Evolutionary conservation across 2,329 filamentous ascomycete genomes (phyloP), one percentile per base, ranked within the genome.

Genomic region (Aureobasidium zeae): DNA sequence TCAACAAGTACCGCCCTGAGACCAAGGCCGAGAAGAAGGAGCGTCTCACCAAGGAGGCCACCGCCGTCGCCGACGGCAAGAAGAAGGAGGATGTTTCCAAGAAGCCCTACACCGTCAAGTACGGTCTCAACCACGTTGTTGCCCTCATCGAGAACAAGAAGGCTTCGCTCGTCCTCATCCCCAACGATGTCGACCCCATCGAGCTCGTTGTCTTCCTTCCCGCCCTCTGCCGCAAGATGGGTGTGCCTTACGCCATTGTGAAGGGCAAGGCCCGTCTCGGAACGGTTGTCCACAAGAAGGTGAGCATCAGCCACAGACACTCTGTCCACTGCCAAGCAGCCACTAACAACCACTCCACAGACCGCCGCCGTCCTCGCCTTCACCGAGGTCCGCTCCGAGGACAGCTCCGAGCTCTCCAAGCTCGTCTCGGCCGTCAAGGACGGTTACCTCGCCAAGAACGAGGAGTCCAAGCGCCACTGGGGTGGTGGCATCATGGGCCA

Each of bases 61-160:
- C 88, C 61, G 93, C 91, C 63, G 80, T 98, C 68, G 81, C 87
- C 68, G 88, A 96, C 72, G 91, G 93, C 71, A 95, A 96, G 85
- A 98, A 96, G 85, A 96, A 96, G 85, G 93, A 98, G 79, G 88
- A 94, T 63, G 89, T 94, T 67, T 86, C 79, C 83, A 96, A 96
- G 86, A 98, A 98, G 85, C 91, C 91, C 63, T 98, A 95, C 74
- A 74, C 83, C 57, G 88, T 91, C 79, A 98, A 98, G 83, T 98
- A 95, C 73, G 91, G 91, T 76, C 82, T 98, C 63, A 98, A 98
- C 83, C 91, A 98, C 78, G 91, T 98, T 48, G 87, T 94, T 57
- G 87, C 86, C 56, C 78, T 94, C 59, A 85, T 94, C 61, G 87
- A 94, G 82, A 95, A 95, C 80, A 98, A 98, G 86, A 98, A 98